Percentiles rank a stretch among this genome's conserved stretches.
These are phyloP conservation scores for Kodamaea fungicola DNA, from an alignment of 1,139 yeast species.

Conservation along the genomic window DNA sequence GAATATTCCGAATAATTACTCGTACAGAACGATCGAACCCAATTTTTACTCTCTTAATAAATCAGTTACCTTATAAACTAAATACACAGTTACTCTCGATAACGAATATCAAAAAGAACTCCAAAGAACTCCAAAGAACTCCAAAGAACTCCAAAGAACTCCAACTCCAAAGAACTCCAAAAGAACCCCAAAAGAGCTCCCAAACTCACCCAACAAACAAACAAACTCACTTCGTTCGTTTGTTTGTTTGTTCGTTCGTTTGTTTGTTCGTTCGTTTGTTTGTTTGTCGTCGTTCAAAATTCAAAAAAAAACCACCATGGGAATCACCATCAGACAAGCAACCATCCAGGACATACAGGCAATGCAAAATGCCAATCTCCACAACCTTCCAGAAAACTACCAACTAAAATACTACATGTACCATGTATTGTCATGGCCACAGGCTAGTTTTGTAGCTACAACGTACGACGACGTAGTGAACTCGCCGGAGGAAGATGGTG, in stretches of 20 bases:
- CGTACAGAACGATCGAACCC: no score
- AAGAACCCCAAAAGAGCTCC: no score
- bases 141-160: no score
- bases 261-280: background rate
- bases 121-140: no score
- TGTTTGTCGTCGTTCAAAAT: background rate
- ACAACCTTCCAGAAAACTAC: slow-evolving; percentile 92
- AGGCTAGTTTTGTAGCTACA: slow-evolving; percentile 93
- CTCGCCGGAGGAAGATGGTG: slow-evolving; percentile 28
- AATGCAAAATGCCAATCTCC: slow-evolving; percentile 93
- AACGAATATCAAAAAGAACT: no score
- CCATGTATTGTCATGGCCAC: slow-evolving; percentile 96
- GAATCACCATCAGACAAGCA: slow-evolving; percentile 86
- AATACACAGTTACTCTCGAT: no score
- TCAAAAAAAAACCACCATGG: slow-evolving; percentile 40
- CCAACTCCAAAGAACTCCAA: no score
- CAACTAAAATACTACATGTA: slow-evolving; percentile 89
- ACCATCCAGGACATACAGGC: slow-evolving; percentile 84
- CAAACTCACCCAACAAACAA: no score
- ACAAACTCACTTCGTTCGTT: no score
- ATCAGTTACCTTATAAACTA: no score
- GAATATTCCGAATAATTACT: no score
- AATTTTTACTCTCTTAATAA: no score
- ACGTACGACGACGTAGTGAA: slow-evolving; percentile 46
- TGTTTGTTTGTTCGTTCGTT: background rate